Evolutionary conservation across 1,284 basidiomycete species (phyloP).

Genomic region (Ustilago esculenta): DNA sequence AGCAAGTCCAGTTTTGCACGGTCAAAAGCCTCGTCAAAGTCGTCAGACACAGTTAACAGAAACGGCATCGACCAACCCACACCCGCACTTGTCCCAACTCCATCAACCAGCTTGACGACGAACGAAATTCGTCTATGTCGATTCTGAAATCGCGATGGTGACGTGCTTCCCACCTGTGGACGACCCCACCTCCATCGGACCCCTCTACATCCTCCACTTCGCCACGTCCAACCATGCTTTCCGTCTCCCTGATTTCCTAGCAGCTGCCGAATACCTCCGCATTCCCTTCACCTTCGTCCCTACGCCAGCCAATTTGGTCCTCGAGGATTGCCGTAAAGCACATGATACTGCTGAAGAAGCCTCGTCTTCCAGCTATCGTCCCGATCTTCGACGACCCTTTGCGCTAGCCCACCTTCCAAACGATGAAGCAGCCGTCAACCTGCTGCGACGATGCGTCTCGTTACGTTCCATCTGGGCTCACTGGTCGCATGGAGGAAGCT

Average conservation of each 20-base stretch:
- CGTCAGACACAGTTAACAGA: too few species aligned
- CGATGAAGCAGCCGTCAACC: constrained; percentile 75
- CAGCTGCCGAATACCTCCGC: constrained; percentile 52
- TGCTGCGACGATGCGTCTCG: constrained; percentile 82
- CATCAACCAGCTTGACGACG: not conserved
- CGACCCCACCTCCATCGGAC: constrained; percentile 45
- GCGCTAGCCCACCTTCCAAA: constrained; percentile 51
- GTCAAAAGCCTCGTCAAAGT: too few species aligned
- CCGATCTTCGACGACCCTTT: constrained; percentile 50
- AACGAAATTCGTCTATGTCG: not conserved
- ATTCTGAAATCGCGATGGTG: constrained; percentile 2
- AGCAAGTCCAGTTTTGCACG: too few species aligned
- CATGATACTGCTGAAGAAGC: constrained; percentile 19
- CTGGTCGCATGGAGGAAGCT: constrained; percentile 62
- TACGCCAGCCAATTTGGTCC: constrained; percentile 37
- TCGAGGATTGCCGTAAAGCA: constrained; percentile 30
- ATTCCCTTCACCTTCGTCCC: constrained; percentile 57
- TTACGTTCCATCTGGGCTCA: constrained; percentile 75
- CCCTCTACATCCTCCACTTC: constrained; percentile 61
- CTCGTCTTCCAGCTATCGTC: constrained; percentile 32
- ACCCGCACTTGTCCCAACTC: too few species aligned
- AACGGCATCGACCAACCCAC: too few species aligned
- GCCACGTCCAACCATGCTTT: constrained; percentile 54
- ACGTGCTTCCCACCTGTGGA: constrained; percentile 27
- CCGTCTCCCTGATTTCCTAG: constrained; percentile 58